These are phyloP conservation scores for Gigaspora rosea DNA, from an alignment of 192 early-diverging fungal species.

Conservation along the genomic window DNA sequence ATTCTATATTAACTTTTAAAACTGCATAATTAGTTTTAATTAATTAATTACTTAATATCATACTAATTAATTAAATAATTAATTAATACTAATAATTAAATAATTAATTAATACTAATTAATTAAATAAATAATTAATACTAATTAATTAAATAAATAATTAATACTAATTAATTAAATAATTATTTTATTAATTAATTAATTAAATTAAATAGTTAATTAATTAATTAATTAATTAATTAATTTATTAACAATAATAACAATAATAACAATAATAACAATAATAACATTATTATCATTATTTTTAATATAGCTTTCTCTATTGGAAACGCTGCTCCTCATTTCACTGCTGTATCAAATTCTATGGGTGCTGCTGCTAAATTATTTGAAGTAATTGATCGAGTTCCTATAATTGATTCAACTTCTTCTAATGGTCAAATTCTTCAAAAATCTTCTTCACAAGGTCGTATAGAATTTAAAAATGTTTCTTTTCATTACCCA, in stretches of 20 bases:
- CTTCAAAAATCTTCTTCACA: conserved; percentile 43
- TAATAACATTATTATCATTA: not conserved
- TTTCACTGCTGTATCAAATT: conserved; percentile 72
- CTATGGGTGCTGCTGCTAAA: conserved; percentile 80
- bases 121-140: too few relatives aligned
- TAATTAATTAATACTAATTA: too few relatives aligned
- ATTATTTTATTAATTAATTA: too few relatives aligned
- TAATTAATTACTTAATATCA: too few relatives aligned
- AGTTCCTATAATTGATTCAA: conserved; percentile 72
- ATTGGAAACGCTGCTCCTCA: conserved; percentile 60
- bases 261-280: too few relatives aligned
- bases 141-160: too few relatives aligned
- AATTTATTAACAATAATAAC: not conserved
- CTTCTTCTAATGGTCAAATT: conserved; percentile 43
- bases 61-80: too few relatives aligned
- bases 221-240: not conserved
- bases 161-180: too few relatives aligned
- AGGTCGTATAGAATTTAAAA: conserved; percentile 73
- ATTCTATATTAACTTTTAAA: too few relatives aligned
- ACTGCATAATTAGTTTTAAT: too few relatives aligned
- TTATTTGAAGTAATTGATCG: conserved; percentile 86
- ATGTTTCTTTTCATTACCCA: conserved; percentile 86
- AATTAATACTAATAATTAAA: too few relatives aligned
- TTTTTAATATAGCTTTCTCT: conserved; percentile 9
- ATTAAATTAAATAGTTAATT: not conserved